Percentiles rank a stretch among this genome's conserved stretches.
These are phyloP conservation scores for Penicillium steckii DNA, from an alignment of 495 filamentous ascomycete genomes.

Conservation along the genomic window DNA sequence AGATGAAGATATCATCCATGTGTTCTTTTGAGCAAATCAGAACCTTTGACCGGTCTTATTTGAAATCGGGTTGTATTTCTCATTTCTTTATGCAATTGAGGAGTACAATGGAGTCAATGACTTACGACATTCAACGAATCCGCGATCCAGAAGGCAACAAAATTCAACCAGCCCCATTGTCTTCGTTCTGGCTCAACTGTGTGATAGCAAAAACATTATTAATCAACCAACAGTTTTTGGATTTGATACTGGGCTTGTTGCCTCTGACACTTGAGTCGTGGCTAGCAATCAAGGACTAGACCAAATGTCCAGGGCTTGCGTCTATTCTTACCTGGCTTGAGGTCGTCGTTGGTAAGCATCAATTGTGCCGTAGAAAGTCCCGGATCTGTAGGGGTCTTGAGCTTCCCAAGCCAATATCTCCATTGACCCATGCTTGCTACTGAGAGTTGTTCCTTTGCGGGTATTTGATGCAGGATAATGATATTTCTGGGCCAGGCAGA, in stretches of 20 bases:
- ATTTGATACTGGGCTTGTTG: not conserved
- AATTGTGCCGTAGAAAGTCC: slow-evolving; percentile 78
- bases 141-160: slow-evolving; percentile 85
- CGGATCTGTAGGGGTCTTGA: slow-evolving; percentile 70
- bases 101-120: slow-evolving; percentile 3
- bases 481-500: too few relatives aligned
- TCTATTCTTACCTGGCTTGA: slow-evolving; percentile 65
- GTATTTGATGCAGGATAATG: not conserved
- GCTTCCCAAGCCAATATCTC: slow-evolving; percentile 39
- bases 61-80: not conserved
- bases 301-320: not conserved
- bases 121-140: slow-evolving; percentile 85
- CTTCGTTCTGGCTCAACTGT: slow-evolving; percentile 74
- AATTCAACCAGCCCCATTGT: slow-evolving; percentile 85
- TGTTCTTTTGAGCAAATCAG: slow-evolving; percentile 53
- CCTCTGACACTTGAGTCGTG: not conserved
- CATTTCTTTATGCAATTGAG: not conserved
- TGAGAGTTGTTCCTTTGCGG: not conserved
- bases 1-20: slow-evolving; percentile 89
- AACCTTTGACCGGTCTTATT: not conserved
- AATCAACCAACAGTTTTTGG: not conserved
- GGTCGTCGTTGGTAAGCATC: slow-evolving; percentile 84
- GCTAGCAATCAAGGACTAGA: not conserved
- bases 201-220: too few relatives aligned
- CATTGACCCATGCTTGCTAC: slow-evolving; percentile 17